Conservation (phyloP, 1,284 basidiomycete species). For the Phellopilus nigrolimitatus region DNA sequence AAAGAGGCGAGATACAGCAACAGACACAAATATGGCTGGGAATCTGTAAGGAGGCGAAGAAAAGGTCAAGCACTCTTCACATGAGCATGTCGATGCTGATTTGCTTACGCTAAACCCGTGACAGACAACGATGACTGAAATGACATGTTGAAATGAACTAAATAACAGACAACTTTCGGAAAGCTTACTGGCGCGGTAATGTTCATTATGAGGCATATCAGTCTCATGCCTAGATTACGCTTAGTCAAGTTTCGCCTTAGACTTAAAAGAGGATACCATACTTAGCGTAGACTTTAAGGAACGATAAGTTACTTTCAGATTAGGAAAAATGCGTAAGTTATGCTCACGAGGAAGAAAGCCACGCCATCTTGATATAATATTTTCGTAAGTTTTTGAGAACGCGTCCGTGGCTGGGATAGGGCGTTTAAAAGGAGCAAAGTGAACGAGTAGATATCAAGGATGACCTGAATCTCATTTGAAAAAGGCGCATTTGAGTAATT, state of each 20-base stretch:
- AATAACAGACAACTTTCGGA: not conserved
- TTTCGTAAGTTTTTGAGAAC: not conserved
- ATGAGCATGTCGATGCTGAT: too few species aligned
- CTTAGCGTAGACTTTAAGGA: constrained; percentile 1
- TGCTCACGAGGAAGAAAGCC: constrained; percentile 1
- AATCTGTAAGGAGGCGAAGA: too few species aligned
- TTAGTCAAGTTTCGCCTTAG: not conserved
- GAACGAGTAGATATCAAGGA: constrained; percentile 7
- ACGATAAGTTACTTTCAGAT: not conserved
- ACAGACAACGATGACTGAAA: not conserved
- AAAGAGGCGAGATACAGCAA: too few species aligned
- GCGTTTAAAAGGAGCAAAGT: constrained; percentile 2
- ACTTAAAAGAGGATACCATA: not conserved
- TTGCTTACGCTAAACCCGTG: not conserved
- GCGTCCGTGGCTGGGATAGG: constrained; percentile 5
- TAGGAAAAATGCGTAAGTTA: not conserved
- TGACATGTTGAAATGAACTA: too few species aligned
- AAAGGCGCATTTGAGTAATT: too few species aligned
- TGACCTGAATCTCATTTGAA: not conserved
- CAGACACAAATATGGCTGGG: too few species aligned
- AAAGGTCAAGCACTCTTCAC: too few species aligned
- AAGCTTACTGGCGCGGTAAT: constrained; percentile 1
- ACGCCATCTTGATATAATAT: not conserved
- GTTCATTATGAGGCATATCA: constrained; percentile 2
- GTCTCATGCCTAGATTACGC: not conserved